These are phyloP conservation scores for Tricladium varicosporioides DNA, from an alignment of 2,329 filamentous ascomycete species.

Conservation along the genomic window DNA sequence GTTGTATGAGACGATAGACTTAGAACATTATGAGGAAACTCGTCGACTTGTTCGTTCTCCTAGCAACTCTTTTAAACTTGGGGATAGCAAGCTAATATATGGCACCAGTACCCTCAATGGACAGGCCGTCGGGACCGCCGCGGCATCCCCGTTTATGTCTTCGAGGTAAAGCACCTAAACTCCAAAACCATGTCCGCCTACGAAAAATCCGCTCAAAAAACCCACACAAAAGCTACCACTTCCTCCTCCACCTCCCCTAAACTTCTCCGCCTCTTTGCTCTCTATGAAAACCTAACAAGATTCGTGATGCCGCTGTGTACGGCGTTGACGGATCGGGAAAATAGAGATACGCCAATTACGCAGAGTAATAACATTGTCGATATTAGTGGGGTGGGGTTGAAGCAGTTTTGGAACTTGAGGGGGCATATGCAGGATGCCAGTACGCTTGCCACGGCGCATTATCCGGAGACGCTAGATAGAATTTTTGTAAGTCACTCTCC, in stretches of 20 bases:
- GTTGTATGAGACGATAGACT: slow-evolving; percentile 83
- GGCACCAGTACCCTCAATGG: slow-evolving; percentile 82
- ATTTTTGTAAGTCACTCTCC: slow-evolving; percentile 60
- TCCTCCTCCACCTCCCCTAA: slow-evolving; percentile 69
- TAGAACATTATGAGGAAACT: slow-evolving; percentile 79
- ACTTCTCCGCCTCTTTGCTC: slow-evolving; percentile 81
- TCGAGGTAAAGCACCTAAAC: slow-evolving; percentile 80
- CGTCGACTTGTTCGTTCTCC: slow-evolving; percentile 60
- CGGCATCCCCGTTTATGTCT: slow-evolving; percentile 90
- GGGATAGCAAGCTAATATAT: too few relatives aligned
- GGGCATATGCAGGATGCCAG: slow-evolving; percentile 91
- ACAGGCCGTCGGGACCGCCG: slow-evolving; percentile 86
- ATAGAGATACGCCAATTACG: slow-evolving; percentile 81
- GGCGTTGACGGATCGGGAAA: slow-evolving; percentile 66
- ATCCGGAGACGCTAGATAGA: slow-evolving; percentile 88
- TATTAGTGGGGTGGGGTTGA: slow-evolving; percentile 80
- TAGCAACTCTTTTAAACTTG: slow-evolving; percentile 22
- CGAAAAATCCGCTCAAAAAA: slow-evolving; percentile 59
- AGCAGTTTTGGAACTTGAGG: slow-evolving; percentile 96
- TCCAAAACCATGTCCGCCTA: slow-evolving; percentile 78
- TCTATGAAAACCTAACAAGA: slow-evolving; percentile 89
- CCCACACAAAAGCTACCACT: slow-evolving; percentile 59
- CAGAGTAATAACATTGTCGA: slow-evolving; percentile 95
- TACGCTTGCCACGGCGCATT: slow-evolving; percentile 85
- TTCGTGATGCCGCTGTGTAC: slow-evolving; percentile 87